Evolutionary conservation across 2,329 filamentous ascomycete species (phyloP), one percentile per base, ranked within the genome.

Genomic region (Aspergillus sp.): DNA sequence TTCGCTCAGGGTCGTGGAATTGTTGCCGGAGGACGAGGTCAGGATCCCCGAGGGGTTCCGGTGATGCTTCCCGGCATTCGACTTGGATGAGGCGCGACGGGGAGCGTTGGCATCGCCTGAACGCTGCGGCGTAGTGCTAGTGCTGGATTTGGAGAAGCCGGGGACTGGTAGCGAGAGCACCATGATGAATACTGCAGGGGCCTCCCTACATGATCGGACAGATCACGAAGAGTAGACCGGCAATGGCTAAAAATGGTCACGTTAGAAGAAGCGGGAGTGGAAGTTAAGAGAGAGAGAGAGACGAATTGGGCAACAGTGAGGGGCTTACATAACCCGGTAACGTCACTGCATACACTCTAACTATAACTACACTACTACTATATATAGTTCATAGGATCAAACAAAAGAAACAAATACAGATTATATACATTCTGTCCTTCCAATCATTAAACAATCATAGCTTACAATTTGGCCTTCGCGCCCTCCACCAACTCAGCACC

Each of bases 401-500:
- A 22, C 10, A 5, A 22, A 22, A 6, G 19, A 22, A 22, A 22
- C 5, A 22, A 6, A 22, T 22, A 22, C 10, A 22, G 6, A 42
- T 43, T 44, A 28, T 45, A 45, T 36, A 45, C 38, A 43, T 30
- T 43, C 36, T 43, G 32, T 28, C 24, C 12, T 14, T 17, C 25
- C 7, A 24, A 6, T 20, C 26, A 26, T 22, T 26, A 28, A 24
- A 19, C 39, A 41, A 43, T 52, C 10, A 24, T 24, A 8, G 24
- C 12, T 58, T 61, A 74, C 58, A 74, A 49, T 51, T 71, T 74
- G 32, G 63, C 55, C 58, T 68, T 69, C 8, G 56, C 58, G 27
- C 56, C 60, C 38, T 63, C 63, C 34, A 80, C 52, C 46, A 93
- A 67, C 69, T 93, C 86, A 2, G 75, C 85, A 17, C 82, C 86